Evolutionary conservation across 768 basidiomycete species (phyloP).

Genomic region (Paxillus ammoniavirescens): DNA sequence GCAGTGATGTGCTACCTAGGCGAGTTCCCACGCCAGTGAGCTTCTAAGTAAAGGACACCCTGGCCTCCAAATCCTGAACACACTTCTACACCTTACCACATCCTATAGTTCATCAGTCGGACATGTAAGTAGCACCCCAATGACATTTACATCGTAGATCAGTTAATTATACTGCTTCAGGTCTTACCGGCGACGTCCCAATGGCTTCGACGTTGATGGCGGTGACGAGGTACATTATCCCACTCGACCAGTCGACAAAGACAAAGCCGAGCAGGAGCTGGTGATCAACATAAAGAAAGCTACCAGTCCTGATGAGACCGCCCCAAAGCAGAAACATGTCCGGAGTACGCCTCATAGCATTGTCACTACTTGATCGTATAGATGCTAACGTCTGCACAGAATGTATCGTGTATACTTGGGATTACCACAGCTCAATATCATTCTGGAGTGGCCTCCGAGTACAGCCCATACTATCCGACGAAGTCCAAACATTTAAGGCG

Average conservation of each 20-base stretch:
- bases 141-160: background rate
- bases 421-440: slow-evolving; percentile 95
- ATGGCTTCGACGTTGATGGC: slow-evolving; percentile 61
- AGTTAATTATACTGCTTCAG: slow-evolving; percentile 21
- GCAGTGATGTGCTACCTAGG: too few species aligned
- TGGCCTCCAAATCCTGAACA: background rate
- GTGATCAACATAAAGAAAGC: slow-evolving; percentile 98
- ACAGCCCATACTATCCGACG: slow-evolving; percentile 95
- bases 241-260: slow-evolving; percentile 96
- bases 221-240: slow-evolving; percentile 88
- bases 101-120: slow-evolving; percentile 2
- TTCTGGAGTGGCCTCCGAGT: slow-evolving; percentile 98
- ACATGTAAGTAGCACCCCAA: slow-evolving; percentile 25
- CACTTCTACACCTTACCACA: background rate
- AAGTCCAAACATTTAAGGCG: slow-evolving; percentile 97
- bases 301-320: slow-evolving; percentile 90
- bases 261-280: slow-evolving; percentile 94
- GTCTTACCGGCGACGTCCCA: slow-evolving; percentile 32
- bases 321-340: slow-evolving; percentile 99
- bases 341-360: slow-evolving; percentile 65
- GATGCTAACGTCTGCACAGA: slow-evolving; percentile 48
- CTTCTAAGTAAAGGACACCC: background rate
- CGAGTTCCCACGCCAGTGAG: too few species aligned
- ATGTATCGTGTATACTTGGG: slow-evolving; percentile 99
- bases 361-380: slow-evolving; percentile 5